These are phyloP conservation scores for Diaporthe nobilis DNA, from an alignment of 2,329 filamentous ascomycete genomes.

Conservation along the genomic window DNA sequence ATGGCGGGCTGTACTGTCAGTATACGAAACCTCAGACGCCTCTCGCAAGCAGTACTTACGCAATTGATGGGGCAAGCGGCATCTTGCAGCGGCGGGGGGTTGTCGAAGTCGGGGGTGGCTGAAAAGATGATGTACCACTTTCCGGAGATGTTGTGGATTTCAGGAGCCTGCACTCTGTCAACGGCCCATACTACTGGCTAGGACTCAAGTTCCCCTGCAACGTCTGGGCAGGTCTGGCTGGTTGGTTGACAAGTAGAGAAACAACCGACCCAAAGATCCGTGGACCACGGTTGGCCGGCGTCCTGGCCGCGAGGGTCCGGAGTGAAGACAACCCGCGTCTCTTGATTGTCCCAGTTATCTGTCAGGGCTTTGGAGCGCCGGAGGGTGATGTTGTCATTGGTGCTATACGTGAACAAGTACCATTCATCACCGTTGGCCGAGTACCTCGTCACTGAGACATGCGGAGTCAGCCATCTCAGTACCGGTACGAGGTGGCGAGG, in stretches of 20 bases:
- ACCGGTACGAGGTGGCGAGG: background rate
- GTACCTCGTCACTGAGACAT: conserved; percentile 51
- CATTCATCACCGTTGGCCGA: conserved; percentile 51
- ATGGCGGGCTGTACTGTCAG: conserved; percentile 47
- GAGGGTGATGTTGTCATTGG: conserved; percentile 56
- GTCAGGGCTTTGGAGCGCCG: conserved; percentile 54
- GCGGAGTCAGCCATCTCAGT: background rate
- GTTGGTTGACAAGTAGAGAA: background rate
- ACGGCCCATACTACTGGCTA: background rate
- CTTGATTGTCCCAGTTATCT: conserved; percentile 57
- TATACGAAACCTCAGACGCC: background rate
- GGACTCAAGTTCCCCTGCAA: background rate
- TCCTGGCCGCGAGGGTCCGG: conserved; percentile 48
- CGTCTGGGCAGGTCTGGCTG: background rate
- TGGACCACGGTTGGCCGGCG: conserved; percentile 52
- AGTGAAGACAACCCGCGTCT: conserved; percentile 54
- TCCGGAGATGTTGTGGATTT: conserved; percentile 53
- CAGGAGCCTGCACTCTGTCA: conserved; percentile 46
- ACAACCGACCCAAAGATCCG: conserved; percentile 49
- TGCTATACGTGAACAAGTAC: conserved; percentile 58
- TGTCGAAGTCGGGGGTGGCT: conserved; percentile 52
- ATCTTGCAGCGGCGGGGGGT: conserved; percentile 51
- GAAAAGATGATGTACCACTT: conserved; percentile 53
- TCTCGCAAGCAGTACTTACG: background rate
- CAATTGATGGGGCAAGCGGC: conserved; percentile 53